Base-by-base conservation (phyloP, 805 yeast species). In the Maudiozyma barnettii region DNA sequence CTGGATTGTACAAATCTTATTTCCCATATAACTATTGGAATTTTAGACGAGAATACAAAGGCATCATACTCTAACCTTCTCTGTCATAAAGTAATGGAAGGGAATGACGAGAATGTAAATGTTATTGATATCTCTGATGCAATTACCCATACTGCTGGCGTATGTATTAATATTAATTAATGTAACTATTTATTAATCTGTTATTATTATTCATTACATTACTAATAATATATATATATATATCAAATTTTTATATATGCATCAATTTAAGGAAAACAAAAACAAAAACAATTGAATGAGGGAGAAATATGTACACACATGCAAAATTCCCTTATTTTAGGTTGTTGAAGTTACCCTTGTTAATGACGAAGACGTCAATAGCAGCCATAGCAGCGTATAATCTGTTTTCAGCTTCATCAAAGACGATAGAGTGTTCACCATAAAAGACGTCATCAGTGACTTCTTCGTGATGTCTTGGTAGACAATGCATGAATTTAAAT, bases 401-500 rank as follows among this genome's bases (percentile, higher is more conserved):
- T 66, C 99, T 77, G 70, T 93, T 93, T 70, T 93, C 99, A 42
- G 96, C 99, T 71, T 93, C 97, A 56, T 81, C 83, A 67, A 93
- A 93, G 3, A 93, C 99, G 48, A 93, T 69, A 2, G 96, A 87
- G 56, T 79, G 76, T 31, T 80, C 79, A 46, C 89, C 72, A 69
- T 91, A 91, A 63, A 93, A 93, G 1, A 93, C 93, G 41, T 84
- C 95, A 65, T 93, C 99, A 36, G 80, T 76, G 35, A 93, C 99
- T 68, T 93, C 99, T 65, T 90, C 96, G 23, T 79, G 76, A 58
- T 93, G 96, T 69, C 99, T 82, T 54, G 99, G 99, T 56, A 93
- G 74, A 67, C 99, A 93, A 66, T 93, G 99, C 98, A 93, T 90
- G 69, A 93, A 93, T 64, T 80, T 87, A 85, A 91, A 91, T 48